Conservation (phyloP, 2,329 filamentous ascomycete species). For the Aspergillus sclerotialis region DNA sequence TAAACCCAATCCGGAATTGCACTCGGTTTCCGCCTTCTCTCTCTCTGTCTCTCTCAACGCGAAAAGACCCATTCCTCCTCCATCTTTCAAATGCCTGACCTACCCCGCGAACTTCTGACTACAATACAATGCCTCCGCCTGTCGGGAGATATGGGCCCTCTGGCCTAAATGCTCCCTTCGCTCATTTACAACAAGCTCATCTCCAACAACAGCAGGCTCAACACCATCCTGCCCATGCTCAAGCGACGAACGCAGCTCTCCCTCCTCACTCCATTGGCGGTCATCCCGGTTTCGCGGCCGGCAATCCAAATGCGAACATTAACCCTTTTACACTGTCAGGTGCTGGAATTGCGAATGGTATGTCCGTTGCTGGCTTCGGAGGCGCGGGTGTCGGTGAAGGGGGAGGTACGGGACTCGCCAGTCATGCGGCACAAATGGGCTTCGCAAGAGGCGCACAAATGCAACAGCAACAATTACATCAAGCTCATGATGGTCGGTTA, state of each 20-base stretch:
- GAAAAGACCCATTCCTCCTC: constrained; percentile 9
- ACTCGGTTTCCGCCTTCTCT: constrained; percentile 20
- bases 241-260: constrained; percentile 41
- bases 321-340: constrained; percentile 56
- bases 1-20: constrained; percentile 22
- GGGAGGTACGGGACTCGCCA: constrained; percentile 65
- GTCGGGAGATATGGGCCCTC: constrained; percentile 52
- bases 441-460: constrained; percentile 69
- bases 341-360: constrained; percentile 45
- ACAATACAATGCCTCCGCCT: constrained; percentile 49
- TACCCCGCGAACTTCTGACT: constrained; percentile 6
- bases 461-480: constrained; percentile 49
- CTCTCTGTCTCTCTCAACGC: constrained; percentile 9
- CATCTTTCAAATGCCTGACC: constrained; percentile 12
- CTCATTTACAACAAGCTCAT: constrained; percentile 48
- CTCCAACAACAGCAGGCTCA: constrained; percentile 40
- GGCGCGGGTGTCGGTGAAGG: constrained; percentile 51
- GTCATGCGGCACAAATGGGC: constrained; percentile 79
- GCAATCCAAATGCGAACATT: constrained; percentile 58
- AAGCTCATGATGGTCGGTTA: constrained; percentile 45
- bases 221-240: constrained; percentile 37
- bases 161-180: constrained; percentile 54
- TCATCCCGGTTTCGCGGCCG: constrained; percentile 61
- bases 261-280: constrained; percentile 54
- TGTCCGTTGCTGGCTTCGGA: constrained; percentile 51